Conservation (phyloP, 805 yeast genomes). For the Metschnikowia aberdeeniae region DNA sequence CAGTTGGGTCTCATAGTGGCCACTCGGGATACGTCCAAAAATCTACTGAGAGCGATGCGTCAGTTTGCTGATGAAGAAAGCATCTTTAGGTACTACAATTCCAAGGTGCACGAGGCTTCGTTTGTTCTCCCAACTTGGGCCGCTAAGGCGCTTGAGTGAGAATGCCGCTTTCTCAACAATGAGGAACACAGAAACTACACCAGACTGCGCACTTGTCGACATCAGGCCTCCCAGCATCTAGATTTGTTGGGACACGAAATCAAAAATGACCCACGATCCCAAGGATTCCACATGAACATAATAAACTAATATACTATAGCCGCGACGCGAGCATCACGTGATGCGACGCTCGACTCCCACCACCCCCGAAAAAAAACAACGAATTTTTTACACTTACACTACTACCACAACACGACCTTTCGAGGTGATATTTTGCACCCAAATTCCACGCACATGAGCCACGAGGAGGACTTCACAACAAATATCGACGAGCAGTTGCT, state of each 20-base stretch:
- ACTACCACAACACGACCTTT: slow-evolving; percentile 24
- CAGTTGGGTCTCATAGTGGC: slow-evolving; percentile 79
- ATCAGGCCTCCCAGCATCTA: no score
- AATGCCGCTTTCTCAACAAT: no score
- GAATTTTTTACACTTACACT: slow-evolving; percentile 20
- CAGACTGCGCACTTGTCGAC: no score
- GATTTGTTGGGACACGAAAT: no score
- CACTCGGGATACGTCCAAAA: slow-evolving; percentile 46
- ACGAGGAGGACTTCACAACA: slow-evolving; percentile 26
- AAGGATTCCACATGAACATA: no score
- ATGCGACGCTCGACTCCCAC: slow-evolving; percentile 2
- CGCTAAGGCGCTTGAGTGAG: slow-evolving; percentile 25
- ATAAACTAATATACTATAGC: no score
- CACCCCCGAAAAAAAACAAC: slow-evolving; percentile 3
- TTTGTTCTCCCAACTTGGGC: slow-evolving; percentile 85
- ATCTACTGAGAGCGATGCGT: slow-evolving; percentile 52
- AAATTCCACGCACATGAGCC: slow-evolving; percentile 19
- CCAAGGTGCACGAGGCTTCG: slow-evolving; percentile 62
- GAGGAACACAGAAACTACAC: no score
- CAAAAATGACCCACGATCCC: no score
- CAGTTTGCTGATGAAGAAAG: slow-evolving; percentile 43
- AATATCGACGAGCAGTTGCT: slow-evolving; percentile 44
- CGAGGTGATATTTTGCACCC: slow-evolving; percentile 12
- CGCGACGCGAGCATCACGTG: slow-evolving; percentile 2
- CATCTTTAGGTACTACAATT: slow-evolving; percentile 61